Percentiles rank a stretch among this genome's conserved stretches.
Conservation (phyloP, 805 yeast species). For the Ogataea zsoltii region DNA sequence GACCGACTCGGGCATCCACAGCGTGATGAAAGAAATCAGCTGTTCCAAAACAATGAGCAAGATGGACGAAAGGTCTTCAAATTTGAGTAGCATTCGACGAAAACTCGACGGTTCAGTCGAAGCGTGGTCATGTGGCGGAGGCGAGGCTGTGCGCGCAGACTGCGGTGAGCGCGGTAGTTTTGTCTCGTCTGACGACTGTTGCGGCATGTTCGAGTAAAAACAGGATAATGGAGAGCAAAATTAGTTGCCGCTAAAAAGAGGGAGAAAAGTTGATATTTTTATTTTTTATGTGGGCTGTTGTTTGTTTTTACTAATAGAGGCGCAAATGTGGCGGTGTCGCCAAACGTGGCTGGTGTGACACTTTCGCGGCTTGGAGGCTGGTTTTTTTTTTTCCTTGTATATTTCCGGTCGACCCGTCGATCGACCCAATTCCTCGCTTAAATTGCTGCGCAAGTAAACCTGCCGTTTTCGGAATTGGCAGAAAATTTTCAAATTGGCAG, state of each 20-base stretch:
- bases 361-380: no score
- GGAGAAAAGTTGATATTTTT: no score
- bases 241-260: no score
- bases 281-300: no score
- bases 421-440: not conserved
- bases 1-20: slow-evolving; percentile 27
- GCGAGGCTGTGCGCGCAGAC: not conserved
- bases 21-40: slow-evolving; percentile 26
- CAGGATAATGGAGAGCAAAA: no score
- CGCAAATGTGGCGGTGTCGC: no score
- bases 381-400: no score
- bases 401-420: not conserved
- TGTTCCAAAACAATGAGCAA: slow-evolving; percentile 29
- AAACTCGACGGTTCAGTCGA: not conserved
- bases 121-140: not conserved
- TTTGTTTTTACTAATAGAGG: no score
- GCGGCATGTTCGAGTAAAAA: no score
- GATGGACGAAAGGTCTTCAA: slow-evolving; percentile 26
- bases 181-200: no score
- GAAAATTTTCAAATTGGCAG: slow-evolving; percentile 1
- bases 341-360: no score
- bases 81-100: slow-evolving; percentile 7
- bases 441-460: not conserved
- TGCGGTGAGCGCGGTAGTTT: no score
- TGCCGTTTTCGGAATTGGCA: not conserved